Conservation (phyloP, 805 yeast species). For the Candida saitoana region DNA sequence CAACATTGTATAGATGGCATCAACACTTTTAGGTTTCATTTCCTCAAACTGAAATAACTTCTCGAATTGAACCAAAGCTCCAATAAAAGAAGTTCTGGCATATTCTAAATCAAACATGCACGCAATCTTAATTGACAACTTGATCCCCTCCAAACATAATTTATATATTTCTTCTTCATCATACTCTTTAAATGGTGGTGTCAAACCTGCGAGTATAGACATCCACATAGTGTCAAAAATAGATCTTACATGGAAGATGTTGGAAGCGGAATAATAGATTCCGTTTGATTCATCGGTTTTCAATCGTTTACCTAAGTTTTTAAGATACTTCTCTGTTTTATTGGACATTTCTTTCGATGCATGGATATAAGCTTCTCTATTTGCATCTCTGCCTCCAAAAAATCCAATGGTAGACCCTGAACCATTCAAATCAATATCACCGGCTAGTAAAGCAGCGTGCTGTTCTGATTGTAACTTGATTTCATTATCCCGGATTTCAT, state of each 20-base stretch:
- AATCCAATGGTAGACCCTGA: slow-evolving; percentile 45
- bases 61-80: slow-evolving; percentile 84
- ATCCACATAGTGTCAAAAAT: slow-evolving; percentile 95
- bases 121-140: slow-evolving; percentile 75
- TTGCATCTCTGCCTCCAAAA: slow-evolving; percentile 64
- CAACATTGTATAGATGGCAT: slow-evolving; percentile 69
- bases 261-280: slow-evolving; percentile 76
- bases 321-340: slow-evolving; percentile 82
- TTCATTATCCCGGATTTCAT: slow-evolving; percentile 79
- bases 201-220: slow-evolving; percentile 91
- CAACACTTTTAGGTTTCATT: slow-evolving; percentile 73
- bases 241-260: slow-evolving; percentile 85
- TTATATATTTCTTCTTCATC: slow-evolving; percentile 69
- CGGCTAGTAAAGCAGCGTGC: slow-evolving; percentile 80
- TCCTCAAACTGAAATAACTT: slow-evolving; percentile 76
- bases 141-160: slow-evolving; percentile 79
- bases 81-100: slow-evolving; percentile 84
- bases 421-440: slow-evolving; percentile 39
- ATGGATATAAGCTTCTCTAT: slow-evolving; percentile 81
- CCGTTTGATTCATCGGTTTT: slow-evolving; percentile 35
- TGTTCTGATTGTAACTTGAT: slow-evolving; percentile 91
- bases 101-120: slow-evolving; percentile 78
- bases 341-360: slow-evolving; percentile 90
- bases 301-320: slow-evolving; percentile 50
- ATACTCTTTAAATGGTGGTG: slow-evolving; percentile 88